Percentiles rank a stretch among this genome's conserved stretches.
These are phyloP conservation scores for Neonectria ditissima DNA, from an alignment of 2,329 filamentous ascomycete genomes.

Conservation along the genomic window DNA sequence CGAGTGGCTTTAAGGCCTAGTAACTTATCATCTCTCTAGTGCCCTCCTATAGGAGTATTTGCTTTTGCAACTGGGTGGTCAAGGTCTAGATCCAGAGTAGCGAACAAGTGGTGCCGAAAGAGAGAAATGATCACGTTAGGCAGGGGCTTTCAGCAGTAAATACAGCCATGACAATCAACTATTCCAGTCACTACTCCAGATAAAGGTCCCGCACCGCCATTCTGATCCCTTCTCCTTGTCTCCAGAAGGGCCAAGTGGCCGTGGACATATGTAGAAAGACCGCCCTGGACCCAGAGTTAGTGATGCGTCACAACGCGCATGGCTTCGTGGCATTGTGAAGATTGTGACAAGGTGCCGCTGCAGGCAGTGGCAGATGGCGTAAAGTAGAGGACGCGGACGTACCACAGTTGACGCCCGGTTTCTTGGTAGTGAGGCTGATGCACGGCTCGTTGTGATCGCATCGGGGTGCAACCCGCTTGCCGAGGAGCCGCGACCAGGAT, in stretches of 20 bases:
- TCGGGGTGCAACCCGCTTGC: slow-evolving; percentile 77
- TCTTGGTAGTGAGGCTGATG: slow-evolving; percentile 86
- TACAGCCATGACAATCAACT: background rate
- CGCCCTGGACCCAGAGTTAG: slow-evolving; percentile 57
- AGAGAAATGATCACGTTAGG: too few relatives aligned
- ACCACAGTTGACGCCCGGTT: slow-evolving; percentile 85
- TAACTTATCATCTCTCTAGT: too few relatives aligned
- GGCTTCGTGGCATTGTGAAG: background rate
- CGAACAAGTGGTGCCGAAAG: too few relatives aligned
- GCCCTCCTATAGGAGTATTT: too few relatives aligned
- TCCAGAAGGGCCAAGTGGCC: slow-evolving; percentile 86
- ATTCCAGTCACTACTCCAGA: slow-evolving; percentile 73
- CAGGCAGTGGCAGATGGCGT: too few relatives aligned
- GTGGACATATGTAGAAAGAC: slow-evolving; percentile 72
- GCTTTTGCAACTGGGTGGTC: too few relatives aligned
- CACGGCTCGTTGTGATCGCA: slow-evolving; percentile 94
- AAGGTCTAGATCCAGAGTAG: too few relatives aligned
- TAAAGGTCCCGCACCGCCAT: slow-evolving; percentile 91
- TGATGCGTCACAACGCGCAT: slow-evolving; percentile 5
- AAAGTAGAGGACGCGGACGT: slow-evolving; percentile 43
- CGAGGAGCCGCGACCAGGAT: slow-evolving; percentile 87
- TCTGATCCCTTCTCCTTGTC: slow-evolving; percentile 85
- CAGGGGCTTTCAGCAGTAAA: too few relatives aligned
- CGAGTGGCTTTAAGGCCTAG: too few relatives aligned
- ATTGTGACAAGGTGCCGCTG: too few relatives aligned